Base-by-base conservation (phyloP, 495 filamentous ascomycete species). In the Penicillium goetzii region DNA sequence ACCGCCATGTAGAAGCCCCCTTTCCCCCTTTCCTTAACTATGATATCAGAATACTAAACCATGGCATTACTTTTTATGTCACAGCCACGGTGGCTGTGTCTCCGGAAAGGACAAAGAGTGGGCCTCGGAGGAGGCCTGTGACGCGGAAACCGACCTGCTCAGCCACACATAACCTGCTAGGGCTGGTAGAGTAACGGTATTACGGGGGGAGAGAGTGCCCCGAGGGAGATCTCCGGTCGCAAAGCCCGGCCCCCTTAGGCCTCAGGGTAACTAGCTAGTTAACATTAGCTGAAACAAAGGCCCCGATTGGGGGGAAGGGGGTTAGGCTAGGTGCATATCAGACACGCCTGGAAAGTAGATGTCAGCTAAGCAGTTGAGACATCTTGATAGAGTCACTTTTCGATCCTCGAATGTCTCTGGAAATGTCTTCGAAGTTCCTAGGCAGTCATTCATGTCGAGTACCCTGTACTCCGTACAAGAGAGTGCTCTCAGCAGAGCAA, bases 31-130 rank as follows among this genome's bases (percentile, higher is more conserved):
- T 56, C 15, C 43, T 23, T 9, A 17, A 51, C 25, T 34, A 67
- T 70, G 68, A 70, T 70, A 70, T 70, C 68, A 70, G 61, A 62
- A 36, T 58, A 45, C 45, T 36, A 3, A 38, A 40, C 5, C 60
- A 49, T 58, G 25, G 43, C 62, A 53, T 50, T 56, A 32, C 50
- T 45, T 26, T 15, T 45, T 12, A 33, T 30, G 57, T 59, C 52
- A 62, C 65, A 68, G 68, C 68, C 68, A 70, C 68, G 59, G 65
- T 70, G 68, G 68, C 68, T 70, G 68, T 65, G 68, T 60, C 9
- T 23, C 17, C 32, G 19, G 38, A 12, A 49, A 60, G 40, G 23
- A 59, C 23, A 51, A 23, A 58, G 32, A 40, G 67, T 69, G 67
- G 67, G 45, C 54, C 67, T 63, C 33, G 61, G 38, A 47, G 25